These are phyloP conservation scores for Neobulgaria alba DNA, from an alignment of 2,329 filamentous ascomycete species.

Conservation along the genomic window DNA sequence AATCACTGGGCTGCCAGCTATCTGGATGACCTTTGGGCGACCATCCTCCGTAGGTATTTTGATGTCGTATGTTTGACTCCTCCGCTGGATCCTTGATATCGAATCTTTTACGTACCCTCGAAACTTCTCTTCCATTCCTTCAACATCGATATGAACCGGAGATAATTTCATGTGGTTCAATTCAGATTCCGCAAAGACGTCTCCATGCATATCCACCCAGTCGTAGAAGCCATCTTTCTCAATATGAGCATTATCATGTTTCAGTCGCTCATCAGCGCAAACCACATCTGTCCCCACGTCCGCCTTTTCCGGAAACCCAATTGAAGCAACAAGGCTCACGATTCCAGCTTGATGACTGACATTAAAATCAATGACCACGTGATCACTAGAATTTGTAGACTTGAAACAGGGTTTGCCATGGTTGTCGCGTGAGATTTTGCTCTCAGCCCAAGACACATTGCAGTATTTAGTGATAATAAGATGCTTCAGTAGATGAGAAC, in stretches of 20 bases:
- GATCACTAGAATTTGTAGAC: not conserved
- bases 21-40: slow-evolving; percentile 13
- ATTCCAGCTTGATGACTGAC: slow-evolving; percentile 71
- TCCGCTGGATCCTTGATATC: slow-evolving; percentile 22
- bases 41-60: slow-evolving; percentile 6
- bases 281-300: slow-evolving; percentile 70
- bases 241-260: slow-evolving; percentile 51
- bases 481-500: slow-evolving; percentile 66
- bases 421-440: slow-evolving; percentile 46
- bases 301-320: slow-evolving; percentile 22
- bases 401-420: slow-evolving; percentile 36
- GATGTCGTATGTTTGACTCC: slow-evolving; percentile 15
- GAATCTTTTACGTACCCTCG: slow-evolving; percentile 13
- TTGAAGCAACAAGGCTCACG: slow-evolving; percentile 53
- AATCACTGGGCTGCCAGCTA: slow-evolving; percentile 32
- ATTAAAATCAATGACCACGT: slow-evolving; percentile 52
- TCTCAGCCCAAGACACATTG: slow-evolving; percentile 50
- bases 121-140: slow-evolving; percentile 4
- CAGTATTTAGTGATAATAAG: slow-evolving; percentile 53
- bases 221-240: slow-evolving; percentile 49
- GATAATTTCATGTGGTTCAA: slow-evolving; percentile 47
- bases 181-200: slow-evolving; percentile 59
- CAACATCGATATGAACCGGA: slow-evolving; percentile 9
- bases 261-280: slow-evolving; percentile 59
- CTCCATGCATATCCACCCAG: slow-evolving; percentile 65